These are phyloP conservation scores for Umbelopsis ramanniana DNA, from an alignment of 192 early-diverging fungal genomes.

Conservation along the genomic window DNA sequence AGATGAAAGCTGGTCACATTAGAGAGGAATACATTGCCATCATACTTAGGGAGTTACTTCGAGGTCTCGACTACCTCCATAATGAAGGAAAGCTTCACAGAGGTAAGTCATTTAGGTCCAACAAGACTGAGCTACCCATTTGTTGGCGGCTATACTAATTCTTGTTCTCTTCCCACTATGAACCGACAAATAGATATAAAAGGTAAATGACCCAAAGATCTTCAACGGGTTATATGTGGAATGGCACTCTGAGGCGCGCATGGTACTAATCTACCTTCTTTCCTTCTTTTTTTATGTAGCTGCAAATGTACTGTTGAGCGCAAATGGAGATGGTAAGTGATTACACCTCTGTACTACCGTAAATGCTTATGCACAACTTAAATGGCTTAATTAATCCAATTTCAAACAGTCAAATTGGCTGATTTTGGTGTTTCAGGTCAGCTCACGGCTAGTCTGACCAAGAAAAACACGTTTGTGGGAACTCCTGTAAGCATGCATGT, in stretches of 20 bases:
- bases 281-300: conserved; percentile 44
- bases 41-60: conserved; percentile 85
- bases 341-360: not conserved
- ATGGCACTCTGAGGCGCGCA: not conserved
- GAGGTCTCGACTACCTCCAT: conserved; percentile 94
- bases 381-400: conserved; percentile 3
- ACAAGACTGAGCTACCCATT: not conserved
- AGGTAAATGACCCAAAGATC: conserved; percentile 45
- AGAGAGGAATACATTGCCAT: conserved; percentile 92
- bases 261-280: not conserved
- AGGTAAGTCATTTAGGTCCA: conserved; percentile 41
- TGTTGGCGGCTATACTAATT: not conserved
- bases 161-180: not conserved
- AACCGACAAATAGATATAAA: conserved; percentile 78
- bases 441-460: conserved; percentile 87
- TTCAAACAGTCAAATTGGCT: conserved; percentile 79
- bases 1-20: conserved; percentile 88
- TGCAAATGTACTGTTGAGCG: conserved; percentile 80
- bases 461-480: conserved; percentile 98
- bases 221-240: not conserved
- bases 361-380: not conserved
- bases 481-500: conserved; percentile 68
- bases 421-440: conserved; percentile 99
- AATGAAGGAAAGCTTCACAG: conserved; percentile 85
- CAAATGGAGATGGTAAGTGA: conserved; percentile 65